phyloP scores from a whole-genome alignment of 2,329 filamentous ascomycete species.

The Cercospora citrullina region DNA sequence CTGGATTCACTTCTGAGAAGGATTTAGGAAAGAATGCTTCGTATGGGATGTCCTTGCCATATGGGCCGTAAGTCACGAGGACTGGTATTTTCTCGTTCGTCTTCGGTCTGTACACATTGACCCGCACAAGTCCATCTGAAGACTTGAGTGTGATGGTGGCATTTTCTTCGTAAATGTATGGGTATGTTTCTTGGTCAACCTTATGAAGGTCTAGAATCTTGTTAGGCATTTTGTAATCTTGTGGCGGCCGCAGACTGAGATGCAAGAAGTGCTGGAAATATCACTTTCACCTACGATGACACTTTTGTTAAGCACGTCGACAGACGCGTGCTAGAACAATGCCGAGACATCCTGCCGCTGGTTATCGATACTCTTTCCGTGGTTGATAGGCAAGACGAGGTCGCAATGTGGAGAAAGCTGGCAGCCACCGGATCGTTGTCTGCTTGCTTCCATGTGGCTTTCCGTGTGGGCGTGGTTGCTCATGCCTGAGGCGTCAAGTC shows the following conservation, averaged over 20 bases:
- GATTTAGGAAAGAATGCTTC: conserved; percentile 55
- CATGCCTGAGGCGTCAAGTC: not conserved
- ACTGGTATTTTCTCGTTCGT: conserved; percentile 54
- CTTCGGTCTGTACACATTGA: conserved; percentile 40
- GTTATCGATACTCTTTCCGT: not conserved
- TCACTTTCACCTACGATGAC: not conserved
- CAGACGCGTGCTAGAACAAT: not conserved
- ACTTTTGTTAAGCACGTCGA: not conserved
- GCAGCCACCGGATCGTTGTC: not conserved
- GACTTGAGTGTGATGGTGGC: conserved; percentile 34
- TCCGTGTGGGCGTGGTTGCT: not conserved
- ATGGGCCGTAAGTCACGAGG: conserved; percentile 70
- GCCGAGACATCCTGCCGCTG: not conserved
- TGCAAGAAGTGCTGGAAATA: not conserved
- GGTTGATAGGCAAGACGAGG: not conserved
- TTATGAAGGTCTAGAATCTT: conserved; percentile 36
- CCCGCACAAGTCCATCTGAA: conserved; percentile 36
- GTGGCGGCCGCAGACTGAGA: not conserved
- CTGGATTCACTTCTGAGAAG: conserved; percentile 44
- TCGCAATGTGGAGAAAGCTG: not conserved
- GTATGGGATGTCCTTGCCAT: conserved; percentile 72
- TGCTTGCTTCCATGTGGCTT: not conserved
- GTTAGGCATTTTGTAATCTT: conserved; percentile 34
- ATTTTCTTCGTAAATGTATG: conserved; percentile 40
- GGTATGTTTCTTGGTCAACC: conserved; percentile 34